Base-by-base conservation (phyloP, 768 basidiomycete genomes). In the Tylopilus intermedius region DNA sequence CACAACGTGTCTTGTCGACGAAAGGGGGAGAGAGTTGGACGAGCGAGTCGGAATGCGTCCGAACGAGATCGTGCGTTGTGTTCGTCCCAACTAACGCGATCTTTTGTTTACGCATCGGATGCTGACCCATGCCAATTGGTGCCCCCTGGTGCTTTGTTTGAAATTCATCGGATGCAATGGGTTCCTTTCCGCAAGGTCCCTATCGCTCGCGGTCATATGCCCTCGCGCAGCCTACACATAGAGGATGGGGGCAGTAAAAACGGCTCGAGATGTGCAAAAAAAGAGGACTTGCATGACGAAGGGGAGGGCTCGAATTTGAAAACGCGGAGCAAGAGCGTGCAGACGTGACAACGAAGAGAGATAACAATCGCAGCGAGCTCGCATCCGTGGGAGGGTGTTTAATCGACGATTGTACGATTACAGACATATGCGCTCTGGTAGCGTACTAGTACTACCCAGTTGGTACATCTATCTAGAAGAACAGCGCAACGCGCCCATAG, bases 161-260 rank as follows among this genome's bases (percentile, higher is more conserved):
- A 37, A 37, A 37, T 37, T 37, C 14, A 10, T 37, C 35, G 35
- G 35, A 37, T 14, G 11, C 33, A 14, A 14, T 18, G 38, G 10
- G 29, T 39, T 40, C 47, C 39, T 18, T 32, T 49, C 48, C 50
- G 43, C 43, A 51, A 51, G 26, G 6, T 44, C 10, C 43, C 50
- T 45, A 51, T 45, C 41, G 1, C 5, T 6, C 2, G 27, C 18
- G 18, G 18, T 18, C 18, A 18, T 18, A 18, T 18, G 18, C 18
- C 18, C n/a, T 18, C 26, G 13, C n/a, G 10, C 32, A 11, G 32
- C 2, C 2, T 9, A 10, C 32, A 33, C 32, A 10, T 10, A 33
- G 32, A 33, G 24, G 24, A 2, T 3, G 35, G 15, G 35, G 35
- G 14, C 14, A 37, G 35, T 15, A 15, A 13, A 18, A 38, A 38